Percentiles rank a stretch among this genome's conserved stretches.
Conservation (phyloP, 2,329 filamentous ascomycete genomes). For the Colletotrichum gigasporum region DNA sequence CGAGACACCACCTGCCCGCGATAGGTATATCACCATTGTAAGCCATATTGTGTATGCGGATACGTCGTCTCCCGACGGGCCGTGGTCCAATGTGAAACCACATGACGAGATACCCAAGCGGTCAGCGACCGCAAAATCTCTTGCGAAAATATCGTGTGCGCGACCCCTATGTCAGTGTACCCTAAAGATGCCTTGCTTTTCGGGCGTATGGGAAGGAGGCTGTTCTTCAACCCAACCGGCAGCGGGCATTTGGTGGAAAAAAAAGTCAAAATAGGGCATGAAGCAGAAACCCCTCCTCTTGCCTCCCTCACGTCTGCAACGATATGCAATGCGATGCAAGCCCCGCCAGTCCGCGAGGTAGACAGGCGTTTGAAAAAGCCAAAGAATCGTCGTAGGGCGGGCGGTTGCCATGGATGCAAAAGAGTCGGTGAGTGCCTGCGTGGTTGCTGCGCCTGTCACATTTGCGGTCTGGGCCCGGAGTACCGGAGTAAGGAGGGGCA, state of each 20-base stretch:
- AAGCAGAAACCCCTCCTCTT: slow-evolving; percentile 16
- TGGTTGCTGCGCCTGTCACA: slow-evolving; percentile 25
- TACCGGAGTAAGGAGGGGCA: slow-evolving; percentile 1
- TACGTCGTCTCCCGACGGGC: slow-evolving; percentile 3
- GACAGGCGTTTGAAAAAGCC: background rate
- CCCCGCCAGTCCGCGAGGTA: slow-evolving; percentile 25
- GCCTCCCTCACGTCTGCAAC: slow-evolving; percentile 26
- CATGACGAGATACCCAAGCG: background rate
- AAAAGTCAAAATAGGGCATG: slow-evolving; percentile 25
- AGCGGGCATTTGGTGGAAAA: slow-evolving; percentile 1
- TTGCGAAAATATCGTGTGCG: slow-evolving; percentile 13
- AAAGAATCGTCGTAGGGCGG: slow-evolving; percentile 8
- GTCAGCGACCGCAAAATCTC: background rate
- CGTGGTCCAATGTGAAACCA: background rate
- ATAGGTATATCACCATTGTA: slow-evolving; percentile 16
- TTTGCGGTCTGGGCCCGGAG: slow-evolving; percentile 28
- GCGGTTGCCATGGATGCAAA: slow-evolving; percentile 28
- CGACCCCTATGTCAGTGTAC: slow-evolving; percentile 25
- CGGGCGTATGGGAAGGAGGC: background rate
- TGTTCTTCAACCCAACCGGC: slow-evolving; percentile 17
- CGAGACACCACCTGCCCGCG: background rate
- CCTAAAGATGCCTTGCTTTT: slow-evolving; percentile 20
- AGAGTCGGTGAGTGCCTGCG: slow-evolving; percentile 30
- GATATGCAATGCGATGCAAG: slow-evolving; percentile 30
- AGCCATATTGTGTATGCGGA: background rate